Conservation (phyloP, 306 rosid genomes). For the Potentilla sterilis region DNA sequence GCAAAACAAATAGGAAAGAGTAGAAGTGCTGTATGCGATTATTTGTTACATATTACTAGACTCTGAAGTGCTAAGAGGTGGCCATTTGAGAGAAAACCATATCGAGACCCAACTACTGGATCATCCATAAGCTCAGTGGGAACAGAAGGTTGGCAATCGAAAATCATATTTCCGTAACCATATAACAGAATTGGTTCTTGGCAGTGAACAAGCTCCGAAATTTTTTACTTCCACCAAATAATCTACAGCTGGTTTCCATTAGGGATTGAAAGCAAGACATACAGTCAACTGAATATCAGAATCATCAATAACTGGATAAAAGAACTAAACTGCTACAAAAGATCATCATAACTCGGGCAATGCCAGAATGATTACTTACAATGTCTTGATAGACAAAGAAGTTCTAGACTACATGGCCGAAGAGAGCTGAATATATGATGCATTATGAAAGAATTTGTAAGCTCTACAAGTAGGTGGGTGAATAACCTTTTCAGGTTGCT, state of each 20-base stretch:
- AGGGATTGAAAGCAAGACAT: not conserved
- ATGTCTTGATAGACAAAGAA: not conserved
- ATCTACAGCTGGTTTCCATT: not conserved
- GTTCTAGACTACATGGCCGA: not conserved
- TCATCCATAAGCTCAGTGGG: not conserved
- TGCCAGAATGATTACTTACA: slow-evolving; percentile 2
- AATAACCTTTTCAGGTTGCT: not conserved
- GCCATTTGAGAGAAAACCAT: slow-evolving; percentile 1
- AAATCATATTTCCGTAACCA: slow-evolving; percentile 25
- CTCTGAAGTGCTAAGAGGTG: not conserved
- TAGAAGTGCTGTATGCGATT: not conserved
- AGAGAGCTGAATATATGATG: not conserved
- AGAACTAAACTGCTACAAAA: not conserved
- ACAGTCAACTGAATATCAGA: slow-evolving; percentile 17
- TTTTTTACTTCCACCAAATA: not conserved
- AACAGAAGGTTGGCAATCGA: not conserved
- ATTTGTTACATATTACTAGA: not conserved
- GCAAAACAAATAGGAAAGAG: not conserved
- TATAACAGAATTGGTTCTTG: slow-evolving; percentile 3
- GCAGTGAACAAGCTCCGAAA: not conserved
- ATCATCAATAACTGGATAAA: slow-evolving; percentile 4
- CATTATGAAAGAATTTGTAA: not conserved
- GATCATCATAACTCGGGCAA: not conserved
- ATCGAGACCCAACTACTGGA: not conserved
- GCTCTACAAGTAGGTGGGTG: not conserved